These are phyloP conservation scores for apple (Malus domestica) DNA, from an alignment of 306 rosid species.

Conservation along the genomic window DNA sequence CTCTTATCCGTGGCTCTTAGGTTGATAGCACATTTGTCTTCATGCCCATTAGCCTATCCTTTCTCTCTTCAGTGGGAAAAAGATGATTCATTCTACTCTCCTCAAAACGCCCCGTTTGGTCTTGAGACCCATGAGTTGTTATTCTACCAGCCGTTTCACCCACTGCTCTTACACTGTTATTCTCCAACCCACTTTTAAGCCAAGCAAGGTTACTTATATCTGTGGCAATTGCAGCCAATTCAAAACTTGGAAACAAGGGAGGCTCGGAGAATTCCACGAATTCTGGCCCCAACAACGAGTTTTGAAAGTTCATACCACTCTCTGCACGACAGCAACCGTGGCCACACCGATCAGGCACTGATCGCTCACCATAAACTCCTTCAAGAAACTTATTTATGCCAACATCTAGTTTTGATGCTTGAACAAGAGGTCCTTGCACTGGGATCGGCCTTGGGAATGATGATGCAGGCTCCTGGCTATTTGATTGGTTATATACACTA, in stretches of 20 bases:
- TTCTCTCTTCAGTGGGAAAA: conserved; percentile 16
- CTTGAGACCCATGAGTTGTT: conserved; percentile 36
- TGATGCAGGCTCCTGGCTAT: conserved; percentile 38
- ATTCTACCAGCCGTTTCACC: conserved; percentile 50
- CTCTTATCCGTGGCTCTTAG: neutral
- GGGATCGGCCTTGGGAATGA: conserved; percentile 48
- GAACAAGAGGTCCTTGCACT: conserved; percentile 55
- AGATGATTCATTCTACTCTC: conserved; percentile 12
- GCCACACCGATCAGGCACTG: conserved; percentile 69
- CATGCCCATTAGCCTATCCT: conserved; percentile 14
- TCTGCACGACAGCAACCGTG: conserved; percentile 58
- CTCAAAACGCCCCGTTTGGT: conserved; percentile 38
- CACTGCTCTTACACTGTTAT: conserved; percentile 56
- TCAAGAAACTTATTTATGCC: conserved; percentile 53
- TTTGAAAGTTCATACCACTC: conserved; percentile 21
- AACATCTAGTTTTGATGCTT: conserved; percentile 44
- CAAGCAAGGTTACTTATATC: conserved; percentile 91
- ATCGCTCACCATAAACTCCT: conserved; percentile 38
- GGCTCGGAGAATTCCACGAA: conserved; percentile 74
- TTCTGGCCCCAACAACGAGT: conserved; percentile 83
- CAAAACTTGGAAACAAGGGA: conserved; percentile 66
- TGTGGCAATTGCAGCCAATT: conserved; percentile 86
- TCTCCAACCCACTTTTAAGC: conserved; percentile 95
- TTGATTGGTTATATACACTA: conserved; percentile 45
- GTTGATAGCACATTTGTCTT: conserved; percentile 21